A percentile compares a stretch with the other conserved stretches of the same genome.
phyloP scores from a whole-genome alignment of 495 filamentous ascomycete genomes.

The Hypoxylon perforatum region DNA sequence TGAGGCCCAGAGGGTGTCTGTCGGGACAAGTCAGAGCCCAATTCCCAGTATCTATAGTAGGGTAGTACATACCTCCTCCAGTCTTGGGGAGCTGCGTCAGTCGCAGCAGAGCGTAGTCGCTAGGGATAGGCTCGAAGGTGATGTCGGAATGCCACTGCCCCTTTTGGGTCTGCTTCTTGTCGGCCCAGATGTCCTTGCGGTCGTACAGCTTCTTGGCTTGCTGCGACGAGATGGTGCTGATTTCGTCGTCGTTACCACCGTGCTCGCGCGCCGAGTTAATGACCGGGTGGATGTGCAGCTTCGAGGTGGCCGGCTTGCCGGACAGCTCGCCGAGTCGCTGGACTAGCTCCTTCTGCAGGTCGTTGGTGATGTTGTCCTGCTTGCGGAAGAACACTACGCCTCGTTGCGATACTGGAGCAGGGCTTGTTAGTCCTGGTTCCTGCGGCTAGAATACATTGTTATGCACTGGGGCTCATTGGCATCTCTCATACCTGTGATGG shows the following conservation, averaged over 20 bases:
- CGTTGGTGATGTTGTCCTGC: conserved; percentile 72
- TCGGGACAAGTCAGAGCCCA: not conserved
- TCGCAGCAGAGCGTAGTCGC: conserved; percentile 72
- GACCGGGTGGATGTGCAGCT: conserved; percentile 79
- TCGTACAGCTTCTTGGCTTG: conserved; percentile 68
- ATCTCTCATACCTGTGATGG: conserved; percentile 75
- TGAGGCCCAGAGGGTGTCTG: conserved; percentile 79
- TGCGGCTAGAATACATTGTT: too few species aligned
- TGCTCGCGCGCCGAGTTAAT: conserved; percentile 69
- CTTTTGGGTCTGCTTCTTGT: conserved; percentile 53
- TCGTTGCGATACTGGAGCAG: conserved; percentile 79
- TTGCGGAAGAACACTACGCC: conserved; percentile 86
- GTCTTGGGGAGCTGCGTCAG: conserved; percentile 73
- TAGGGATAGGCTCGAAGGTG: conserved; percentile 72
- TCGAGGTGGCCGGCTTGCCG: conserved; percentile 73
- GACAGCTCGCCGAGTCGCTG: conserved; percentile 72
- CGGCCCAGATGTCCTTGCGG: conserved; percentile 42
- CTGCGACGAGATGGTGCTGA: conserved; percentile 75
- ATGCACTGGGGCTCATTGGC: too few species aligned
- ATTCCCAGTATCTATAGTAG: conserved; percentile 17
- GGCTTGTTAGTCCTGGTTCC: conserved; percentile 66
- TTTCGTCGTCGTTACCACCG: conserved; percentile 73
- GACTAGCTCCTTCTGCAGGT: conserved; percentile 74
- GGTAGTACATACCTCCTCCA: conserved; percentile 67
- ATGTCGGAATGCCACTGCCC: conserved; percentile 75